These are phyloP conservation scores for Euphorbia schlechtendalii DNA, from an alignment of 441 rosid genomes.

Conservation along the genomic window DNA sequence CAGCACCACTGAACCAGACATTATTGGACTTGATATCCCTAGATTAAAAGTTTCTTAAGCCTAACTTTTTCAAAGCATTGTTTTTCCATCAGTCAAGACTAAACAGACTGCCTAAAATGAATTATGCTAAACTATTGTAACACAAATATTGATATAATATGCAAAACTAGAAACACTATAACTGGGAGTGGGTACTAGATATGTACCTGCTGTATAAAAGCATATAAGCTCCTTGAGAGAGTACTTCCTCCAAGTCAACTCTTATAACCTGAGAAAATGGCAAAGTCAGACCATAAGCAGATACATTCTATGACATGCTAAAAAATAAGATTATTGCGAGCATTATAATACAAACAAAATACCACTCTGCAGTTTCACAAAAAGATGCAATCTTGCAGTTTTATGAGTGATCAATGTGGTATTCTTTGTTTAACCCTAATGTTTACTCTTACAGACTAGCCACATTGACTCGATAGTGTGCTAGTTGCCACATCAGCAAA, in stretches of 20 bases:
- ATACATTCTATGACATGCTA: neutral
- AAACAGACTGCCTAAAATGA: too few species aligned
- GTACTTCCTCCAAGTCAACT: constrained; percentile 78
- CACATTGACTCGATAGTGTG: too few species aligned
- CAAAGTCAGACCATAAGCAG: constrained; percentile 16
- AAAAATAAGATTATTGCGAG: neutral
- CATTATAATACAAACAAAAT: constrained; percentile 2
- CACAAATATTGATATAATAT: neutral
- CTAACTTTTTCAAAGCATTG: too few species aligned
- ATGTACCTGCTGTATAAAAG: constrained; percentile 83
- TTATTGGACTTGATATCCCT: too few species aligned
- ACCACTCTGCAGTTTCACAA: neutral
- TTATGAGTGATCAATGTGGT: neutral
- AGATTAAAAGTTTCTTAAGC: too few species aligned
- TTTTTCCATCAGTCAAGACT: too few species aligned
- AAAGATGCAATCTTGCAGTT: neutral
- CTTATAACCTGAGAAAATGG: constrained; percentile 42
- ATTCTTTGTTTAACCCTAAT: neutral
- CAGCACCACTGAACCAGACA: too few species aligned
- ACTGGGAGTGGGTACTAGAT: constrained; percentile 3
- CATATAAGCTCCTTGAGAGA: constrained; percentile 94
- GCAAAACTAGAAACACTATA: neutral
- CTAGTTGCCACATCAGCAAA: neutral
- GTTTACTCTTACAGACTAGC: too few species aligned
- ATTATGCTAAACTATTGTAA: neutral